A percentile compares a stretch with the other conserved stretches of the same genome.
phyloP scores from a whole-genome alignment of 1,139 yeast genomes.

The Pichia sp. region DNA sequence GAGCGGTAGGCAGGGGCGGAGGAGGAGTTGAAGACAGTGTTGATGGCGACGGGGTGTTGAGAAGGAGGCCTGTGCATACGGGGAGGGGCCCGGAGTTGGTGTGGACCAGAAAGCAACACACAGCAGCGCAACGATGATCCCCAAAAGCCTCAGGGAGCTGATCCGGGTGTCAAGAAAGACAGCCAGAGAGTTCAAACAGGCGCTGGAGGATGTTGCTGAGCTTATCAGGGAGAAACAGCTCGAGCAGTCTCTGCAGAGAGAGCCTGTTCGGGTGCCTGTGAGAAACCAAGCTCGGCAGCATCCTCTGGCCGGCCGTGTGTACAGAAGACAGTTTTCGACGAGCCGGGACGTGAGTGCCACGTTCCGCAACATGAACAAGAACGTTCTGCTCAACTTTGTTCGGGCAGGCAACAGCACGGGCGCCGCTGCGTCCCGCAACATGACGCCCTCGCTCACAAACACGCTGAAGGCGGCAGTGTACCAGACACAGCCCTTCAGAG shows the following conservation, averaged over 20 bases:
- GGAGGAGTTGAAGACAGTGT: no score
- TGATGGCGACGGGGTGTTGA: neutral
- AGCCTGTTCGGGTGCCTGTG: conserved; percentile 28
- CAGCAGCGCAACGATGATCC: conserved; percentile 22
- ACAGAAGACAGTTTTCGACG: conserved; percentile 21
- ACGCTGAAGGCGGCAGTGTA: conserved; percentile 16
- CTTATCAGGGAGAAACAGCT: conserved; percentile 27
- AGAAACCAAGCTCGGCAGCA: conserved; percentile 14
- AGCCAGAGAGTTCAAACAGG: conserved; percentile 35
- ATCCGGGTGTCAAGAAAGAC: conserved; percentile 35
- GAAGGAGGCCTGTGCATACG: neutral
- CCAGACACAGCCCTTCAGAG: conserved; percentile 28
- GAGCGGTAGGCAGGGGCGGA: neutral
- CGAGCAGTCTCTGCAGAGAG: conserved; percentile 27
- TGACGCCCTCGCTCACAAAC: conserved; percentile 7
- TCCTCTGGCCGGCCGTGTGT: conserved; percentile 20
- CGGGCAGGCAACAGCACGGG: neutral
- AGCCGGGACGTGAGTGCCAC: conserved; percentile 14
- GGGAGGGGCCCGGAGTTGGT: no score
- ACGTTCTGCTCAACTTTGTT: neutral
- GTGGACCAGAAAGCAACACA: neutral
- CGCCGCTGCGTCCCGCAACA: neutral
- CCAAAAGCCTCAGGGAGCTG: conserved; percentile 28
- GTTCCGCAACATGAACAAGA: conserved; percentile 11
- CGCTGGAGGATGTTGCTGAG: conserved; percentile 36